A percentile compares a stretch with the other conserved stretches of the same genome.
phyloP scores from a whole-genome alignment of 192 early-diverging fungal species.

The Gonapodya prolifera region DNA sequence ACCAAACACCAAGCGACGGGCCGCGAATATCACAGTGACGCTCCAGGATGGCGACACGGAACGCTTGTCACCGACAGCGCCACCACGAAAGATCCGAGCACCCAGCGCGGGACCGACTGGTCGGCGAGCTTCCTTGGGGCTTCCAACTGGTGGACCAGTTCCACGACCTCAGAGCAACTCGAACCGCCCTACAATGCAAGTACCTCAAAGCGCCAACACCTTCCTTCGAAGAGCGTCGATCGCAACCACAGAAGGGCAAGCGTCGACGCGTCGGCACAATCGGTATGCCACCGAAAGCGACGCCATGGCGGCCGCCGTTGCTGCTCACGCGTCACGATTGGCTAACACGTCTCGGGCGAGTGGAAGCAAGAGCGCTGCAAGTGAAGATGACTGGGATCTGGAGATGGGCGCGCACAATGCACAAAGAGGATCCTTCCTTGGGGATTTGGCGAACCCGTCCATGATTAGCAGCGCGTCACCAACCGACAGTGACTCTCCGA shows the following conservation, averaged over 20 bases:
- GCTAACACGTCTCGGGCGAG: not conserved
- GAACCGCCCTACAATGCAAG: not conserved
- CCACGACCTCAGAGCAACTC: not conserved
- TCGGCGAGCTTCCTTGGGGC: not conserved
- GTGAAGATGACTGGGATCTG: not conserved
- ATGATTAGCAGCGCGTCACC: not conserved
- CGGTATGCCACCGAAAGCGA: not conserved
- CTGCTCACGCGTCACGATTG: not conserved
- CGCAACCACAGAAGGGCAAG: not conserved
- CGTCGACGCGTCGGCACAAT: not conserved
- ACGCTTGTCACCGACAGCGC: not conserved
- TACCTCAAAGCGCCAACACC: not conserved
- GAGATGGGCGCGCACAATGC: not conserved
- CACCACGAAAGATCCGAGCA: not conserved
- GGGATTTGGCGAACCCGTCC: not conserved
- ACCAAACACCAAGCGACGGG: not conserved
- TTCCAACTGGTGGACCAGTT: not conserved
- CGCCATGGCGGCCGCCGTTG: not conserved
- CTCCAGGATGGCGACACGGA: not conserved
- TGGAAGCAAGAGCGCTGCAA: not conserved
- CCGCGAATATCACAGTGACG: not conserved
- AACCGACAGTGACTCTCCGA: not conserved
- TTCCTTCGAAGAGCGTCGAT: not conserved
- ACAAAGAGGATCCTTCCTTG: not conserved
- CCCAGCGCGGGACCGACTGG: not conserved